Base-by-base conservation (phyloP, 1,284 basidiomycete genomes). In the Schizophyllum commune region DNA sequence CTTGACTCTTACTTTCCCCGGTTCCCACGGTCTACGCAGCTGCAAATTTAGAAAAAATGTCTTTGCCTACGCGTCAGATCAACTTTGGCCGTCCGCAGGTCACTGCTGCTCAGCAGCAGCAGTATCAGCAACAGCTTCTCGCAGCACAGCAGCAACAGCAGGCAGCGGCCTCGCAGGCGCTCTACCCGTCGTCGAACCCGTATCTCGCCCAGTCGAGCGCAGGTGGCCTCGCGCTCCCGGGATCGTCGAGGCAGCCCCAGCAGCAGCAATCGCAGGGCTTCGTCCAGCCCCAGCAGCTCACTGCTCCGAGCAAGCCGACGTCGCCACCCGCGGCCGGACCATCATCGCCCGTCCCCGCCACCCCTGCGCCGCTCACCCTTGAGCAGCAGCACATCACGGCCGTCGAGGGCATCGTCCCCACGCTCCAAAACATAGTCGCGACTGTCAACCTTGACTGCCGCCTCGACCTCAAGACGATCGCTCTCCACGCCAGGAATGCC, bases 361-460 rank as follows among this genome's bases (percentile, higher is more conserved):
- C 88, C 0, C 86, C 89, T 15, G 83, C 67, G 1, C 86, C 90
- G 13, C 79, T 92, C 66, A 91, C 91, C 2, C 86, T 92, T 64
- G 91, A 92, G 73, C 91, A 92, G 66, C 89, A 92, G 68, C 89
- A 95, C 72, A 96, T 96, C 68, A 95, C 94, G 21, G 92, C 92
- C 56, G 94, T 96, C 27, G 92, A 96, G 73, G 94, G 94, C 61
- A 93, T 96, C 68, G 94, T 96, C 4, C 94, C 94, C 39, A 96
- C 94, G 5, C 82, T 97, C 60, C 94, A 96, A 82, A 99, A 99
- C 78, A 99, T 99, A 66, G 96, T 99, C 68, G 96, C 97, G 9
- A 99, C 97, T 15, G 97, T 99, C 75, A 99, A 99, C 72, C 85
- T 99, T 56, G 96, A 98, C 74, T 98, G 95, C 67, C 87, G 96